Evolutionary conservation across 2,329 filamentous ascomycete genomes (phyloP).

Genomic region (Lasiodiplodia theobromae): DNA sequence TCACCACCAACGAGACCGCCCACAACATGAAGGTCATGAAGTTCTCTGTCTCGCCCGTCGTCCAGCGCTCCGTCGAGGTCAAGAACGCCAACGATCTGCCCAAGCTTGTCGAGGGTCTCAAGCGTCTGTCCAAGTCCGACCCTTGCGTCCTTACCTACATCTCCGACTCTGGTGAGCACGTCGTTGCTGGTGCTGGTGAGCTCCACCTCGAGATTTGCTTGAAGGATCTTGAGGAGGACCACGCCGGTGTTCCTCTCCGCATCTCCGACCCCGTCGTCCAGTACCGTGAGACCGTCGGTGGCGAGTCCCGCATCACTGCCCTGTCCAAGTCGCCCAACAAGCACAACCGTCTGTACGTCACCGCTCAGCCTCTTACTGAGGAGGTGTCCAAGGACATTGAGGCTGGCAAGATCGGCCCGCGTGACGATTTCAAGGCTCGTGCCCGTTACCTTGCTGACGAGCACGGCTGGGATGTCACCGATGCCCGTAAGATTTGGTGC

Average conservation of each 20-base stretch:
- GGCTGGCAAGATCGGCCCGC: slow-evolving; percentile 85
- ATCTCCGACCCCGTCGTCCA: slow-evolving; percentile 98
- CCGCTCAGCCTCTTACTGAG: slow-evolving; percentile 88
- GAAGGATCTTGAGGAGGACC: slow-evolving; percentile 99
- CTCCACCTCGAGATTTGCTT: slow-evolving; percentile 99
- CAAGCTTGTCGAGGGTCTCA: slow-evolving; percentile 99
- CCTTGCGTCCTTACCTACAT: slow-evolving; percentile 95
- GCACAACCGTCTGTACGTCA: slow-evolving; percentile 99
- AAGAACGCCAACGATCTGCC: slow-evolving; percentile 99
- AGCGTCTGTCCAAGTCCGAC: slow-evolving; percentile 99
- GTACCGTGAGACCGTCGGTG: slow-evolving; percentile 95
- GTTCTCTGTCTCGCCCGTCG: slow-evolving; percentile 99
- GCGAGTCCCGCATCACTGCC: slow-evolving; percentile 89
- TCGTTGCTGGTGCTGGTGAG: slow-evolving; percentile 99
- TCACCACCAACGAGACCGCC: slow-evolving; percentile 94
- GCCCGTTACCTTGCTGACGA: slow-evolving; percentile 96
- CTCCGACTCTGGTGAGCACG: slow-evolving; percentile 94
- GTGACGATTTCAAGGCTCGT: slow-evolving; percentile 99
- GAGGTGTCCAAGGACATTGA: slow-evolving; percentile 92
- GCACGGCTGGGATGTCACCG: slow-evolving; percentile 98
- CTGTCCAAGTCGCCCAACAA: slow-evolving; percentile 99
- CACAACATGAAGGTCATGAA: slow-evolving; percentile 99
- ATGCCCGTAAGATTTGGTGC: slow-evolving; percentile 99
- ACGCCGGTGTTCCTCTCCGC: slow-evolving; percentile 96
- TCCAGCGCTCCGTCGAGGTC: slow-evolving; percentile 97